phyloP scores from a whole-genome alignment of 2,329 filamentous ascomycete genomes.

The Lojkania enalia region DNA sequence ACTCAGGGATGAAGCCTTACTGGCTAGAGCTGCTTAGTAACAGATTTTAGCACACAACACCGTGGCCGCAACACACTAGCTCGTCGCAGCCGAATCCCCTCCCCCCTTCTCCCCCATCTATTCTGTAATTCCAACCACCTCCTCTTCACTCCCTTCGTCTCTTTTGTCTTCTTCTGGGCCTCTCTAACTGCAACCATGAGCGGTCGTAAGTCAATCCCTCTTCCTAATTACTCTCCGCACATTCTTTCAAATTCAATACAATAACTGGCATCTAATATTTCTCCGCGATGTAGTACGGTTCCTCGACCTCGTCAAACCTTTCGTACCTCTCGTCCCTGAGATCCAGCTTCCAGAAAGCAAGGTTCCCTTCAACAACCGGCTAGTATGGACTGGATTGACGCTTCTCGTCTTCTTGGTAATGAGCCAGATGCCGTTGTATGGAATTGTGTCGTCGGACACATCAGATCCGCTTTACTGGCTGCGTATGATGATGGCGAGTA shows the following conservation, averaged over 20 bases:
- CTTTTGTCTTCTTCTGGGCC: slow-evolving; percentile 38
- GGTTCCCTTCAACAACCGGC: slow-evolving; percentile 90
- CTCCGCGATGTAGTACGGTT: slow-evolving; percentile 75
- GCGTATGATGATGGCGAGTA: slow-evolving; percentile 99
- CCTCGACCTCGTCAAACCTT: slow-evolving; percentile 99
- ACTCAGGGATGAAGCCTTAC: slow-evolving; percentile 31
- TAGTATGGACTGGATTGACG: slow-evolving; percentile 64
- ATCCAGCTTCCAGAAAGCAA: slow-evolving; percentile 87
- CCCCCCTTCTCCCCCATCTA: slow-evolving; percentile 36
- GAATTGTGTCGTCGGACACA: slow-evolving; percentile 94
- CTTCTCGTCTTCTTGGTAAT: slow-evolving; percentile 99
- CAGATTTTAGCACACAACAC: slow-evolving; percentile 19
- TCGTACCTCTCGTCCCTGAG: slow-evolving; percentile 98
- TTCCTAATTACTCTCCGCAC: too few relatives aligned
- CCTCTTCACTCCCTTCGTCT: slow-evolving; percentile 36
- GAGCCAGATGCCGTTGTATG: slow-evolving; percentile 96
- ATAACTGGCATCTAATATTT: slow-evolving; percentile 33
- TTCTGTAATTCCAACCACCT: slow-evolving; percentile 25
- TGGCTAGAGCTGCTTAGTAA: not conserved
- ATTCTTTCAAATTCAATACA: too few relatives aligned
- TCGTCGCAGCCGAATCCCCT: slow-evolving; percentile 25
- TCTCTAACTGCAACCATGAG: slow-evolving; percentile 57
- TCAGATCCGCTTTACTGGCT: slow-evolving; percentile 99
- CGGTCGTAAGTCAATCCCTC: slow-evolving; percentile 56
- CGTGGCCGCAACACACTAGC: slow-evolving; percentile 23